Base-by-base conservation (phyloP, 2,329 filamentous ascomycete species). In the Alternaria tenuissima region DNA sequence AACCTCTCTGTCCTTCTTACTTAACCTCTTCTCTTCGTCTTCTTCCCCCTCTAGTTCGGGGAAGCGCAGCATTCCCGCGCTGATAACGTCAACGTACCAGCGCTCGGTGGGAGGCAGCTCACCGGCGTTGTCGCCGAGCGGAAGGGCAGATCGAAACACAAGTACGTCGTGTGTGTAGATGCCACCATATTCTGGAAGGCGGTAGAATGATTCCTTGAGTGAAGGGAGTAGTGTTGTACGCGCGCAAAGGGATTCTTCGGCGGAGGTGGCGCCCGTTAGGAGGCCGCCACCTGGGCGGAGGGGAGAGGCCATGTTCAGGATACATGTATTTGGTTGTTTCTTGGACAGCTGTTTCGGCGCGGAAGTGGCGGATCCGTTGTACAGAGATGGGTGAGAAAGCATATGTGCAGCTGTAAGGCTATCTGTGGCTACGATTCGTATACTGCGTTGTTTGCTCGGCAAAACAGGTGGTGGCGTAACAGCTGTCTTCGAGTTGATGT, bases 301-400 rank as follows among this genome's bases (percentile, higher is more conserved):
- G 0, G 87, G 86, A 0, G 87, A 89, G 0, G 87, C 87, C 87
- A 89, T 89, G 72, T 88, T 89, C 3, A 90, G 79, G 24, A 90
- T 79, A 4, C 82, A 85, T 1, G 87, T 80, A 38, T 83, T 83
- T 1, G 70, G 65, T 11, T 72, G 47, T 36, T 75, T 72, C 22
- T 66, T 70, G 3, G 32, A 48, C 5, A 47, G 41, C 16, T 52
- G 20, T 34, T 65, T 61, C 2, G 46, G 12, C 32, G 30, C 8
- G 49, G 14, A 24, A 6, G 16, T 28, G 4, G 38, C 30, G 43
- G 24, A 39, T n/a, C 18, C 18, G 39, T 47, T 5, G 54, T 65
- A 62, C 3, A 41, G 38, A 2, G 61, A 62, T 2, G 61, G 67
- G 44, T 57, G 65, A 6, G 69, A 59, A 34, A 83, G 78, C 0